Base-by-base conservation (phyloP, 148 eudicot genomes). In the Oxyria digyna region DNA sequence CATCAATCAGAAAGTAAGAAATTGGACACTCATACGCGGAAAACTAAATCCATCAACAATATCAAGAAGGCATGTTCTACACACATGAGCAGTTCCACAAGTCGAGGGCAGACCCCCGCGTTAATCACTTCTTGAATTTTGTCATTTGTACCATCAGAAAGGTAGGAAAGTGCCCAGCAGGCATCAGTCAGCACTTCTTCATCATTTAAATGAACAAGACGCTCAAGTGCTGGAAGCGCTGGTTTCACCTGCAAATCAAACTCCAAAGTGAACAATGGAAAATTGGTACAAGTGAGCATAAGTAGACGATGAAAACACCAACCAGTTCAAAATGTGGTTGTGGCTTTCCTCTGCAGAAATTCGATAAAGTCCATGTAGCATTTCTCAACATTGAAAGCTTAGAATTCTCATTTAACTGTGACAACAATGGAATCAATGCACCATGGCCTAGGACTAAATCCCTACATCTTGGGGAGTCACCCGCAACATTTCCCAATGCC, bases 71-170 rank as follows among this genome's bases (percentile, higher is more conserved):
- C 10, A 54, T 17, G 15, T 2, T 29, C 3, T 59, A 83, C 90
- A 79, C 71, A 86, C 90, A 64, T 72, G 62, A 86, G 74, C 69
- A 86, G 78, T 67, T 86, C 90, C 31, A 86, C 78, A 42, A 86
- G 71, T 33, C 85, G 82, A 2, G 76, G 79, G 73, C 90, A 86
- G 43, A 86, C 85, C 32, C 82, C 85, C 23, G 84, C 74, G 41
- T 83, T 87, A 23, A 86, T 86, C 54, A 86, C 90, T 67, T 87
- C 80, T 73, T 86, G 87, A 27, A 86, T 86, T 78, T 81, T 83
- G 69, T 86, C 90, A 83, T 86, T 86, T 59, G 87, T 83, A 55
- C 90, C 87, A 83, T 86, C 87, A 18, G 87, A 86, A 68, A 86
- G 87, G 71, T 86, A 86, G 14, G 90, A 83, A 26, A 86, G 81